Evolutionary conservation across 345 rosid species (phyloP), one percentile per base, ranked within the genome.

Genomic region (Populus simonii): DNA sequence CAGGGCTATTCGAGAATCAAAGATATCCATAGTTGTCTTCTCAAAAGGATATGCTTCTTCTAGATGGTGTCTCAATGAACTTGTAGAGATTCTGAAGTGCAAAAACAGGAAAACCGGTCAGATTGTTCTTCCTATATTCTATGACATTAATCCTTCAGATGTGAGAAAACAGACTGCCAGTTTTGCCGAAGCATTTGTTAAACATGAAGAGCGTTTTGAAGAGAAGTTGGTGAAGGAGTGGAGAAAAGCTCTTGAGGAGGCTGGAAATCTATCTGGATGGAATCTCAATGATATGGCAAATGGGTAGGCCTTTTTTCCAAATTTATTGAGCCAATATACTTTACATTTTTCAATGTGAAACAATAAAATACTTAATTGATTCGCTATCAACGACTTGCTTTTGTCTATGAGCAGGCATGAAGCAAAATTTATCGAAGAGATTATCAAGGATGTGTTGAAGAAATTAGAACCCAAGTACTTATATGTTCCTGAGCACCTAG

Each of bases 341-440:
- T 11, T 8, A 8, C 10, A 43, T 43, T 43, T 43, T 43, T 8
- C 12, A 9, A 43, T 10, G 12, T 43, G 11, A 9, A 43, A 8
- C 12, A 9, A 9, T 2, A 43, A 43, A 8, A 43, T 8, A n/a
- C 36, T 29, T 20, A 66, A 33, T 43, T 27, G 27, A 29, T 18
- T 13, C 43, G 38, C 7, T 36, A 36, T 7, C 31, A 2, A 29
- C 3, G 39, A 36, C 39, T 36, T 36, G 31, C 1, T 36, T 36
- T 36, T 36, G 0, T 36, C 6, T 7, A 10, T 41, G 20, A n/a
- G 0, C 20, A 87, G 88, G 79, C 74, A 49, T 1, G 84, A 86
- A 69, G 78, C 83, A 1, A 73, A 55, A 61, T 80, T 87, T 36
- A 74, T 80, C 16, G 82, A 84, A 20, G 75, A 65, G 10, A 80